Base-by-base conservation (phyloP, 257 asterid species). In the Ocimum tenuiflorum region DNA sequence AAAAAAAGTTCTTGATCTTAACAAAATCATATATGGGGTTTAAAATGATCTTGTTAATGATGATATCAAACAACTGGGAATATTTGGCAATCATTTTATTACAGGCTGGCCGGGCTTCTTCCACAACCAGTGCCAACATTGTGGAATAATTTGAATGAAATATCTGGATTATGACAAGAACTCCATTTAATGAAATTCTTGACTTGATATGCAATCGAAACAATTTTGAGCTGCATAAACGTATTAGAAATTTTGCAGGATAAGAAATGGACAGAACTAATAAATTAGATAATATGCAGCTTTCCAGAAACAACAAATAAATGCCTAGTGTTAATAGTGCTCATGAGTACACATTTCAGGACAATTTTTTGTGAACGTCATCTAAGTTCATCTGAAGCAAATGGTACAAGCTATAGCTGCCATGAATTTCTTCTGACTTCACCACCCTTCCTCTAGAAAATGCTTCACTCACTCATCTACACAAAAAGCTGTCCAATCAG, bases 111-210 rank as follows among this genome's bases (percentile, higher is more conserved):
- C 83, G 7, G 95, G 50, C 55, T 36, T 3, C 20, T 17, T 49
- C 57, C 50, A 73, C 80, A 75, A 24, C 71, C 51, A 29, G 61
- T 38, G 45, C 70, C 36, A 59, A 60, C 57, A 5, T 60, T 6
- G 13, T 45, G 64, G 96, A 80, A 43, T 67, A 68, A 27, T 74
- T 70, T 27, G 81, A 71, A 39, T 39, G 95, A 90, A 23, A 73
- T 89, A 60, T 74, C 85, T 60, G 94, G 95, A 13, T 63, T 64
- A 12, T 75, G 42, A 68, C 94, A 80, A 67, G 99, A 92, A 73
- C 82, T 92, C 67, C 75, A 59, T 59, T 92, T 92, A 69, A 78
- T 92, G 81, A 85, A 73, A 66, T 89, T 84, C 76, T 68, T 92
- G 53, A n/a, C n/a, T n/a, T n/a, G n/a, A n/a, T n/a, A n/a, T n/a